Percentiles rank a stretch among this genome's conserved stretches.
These are phyloP conservation scores for Leccinum huronense DNA, from an alignment of 1,284 basidiomycete species.

Conservation along the genomic window DNA sequence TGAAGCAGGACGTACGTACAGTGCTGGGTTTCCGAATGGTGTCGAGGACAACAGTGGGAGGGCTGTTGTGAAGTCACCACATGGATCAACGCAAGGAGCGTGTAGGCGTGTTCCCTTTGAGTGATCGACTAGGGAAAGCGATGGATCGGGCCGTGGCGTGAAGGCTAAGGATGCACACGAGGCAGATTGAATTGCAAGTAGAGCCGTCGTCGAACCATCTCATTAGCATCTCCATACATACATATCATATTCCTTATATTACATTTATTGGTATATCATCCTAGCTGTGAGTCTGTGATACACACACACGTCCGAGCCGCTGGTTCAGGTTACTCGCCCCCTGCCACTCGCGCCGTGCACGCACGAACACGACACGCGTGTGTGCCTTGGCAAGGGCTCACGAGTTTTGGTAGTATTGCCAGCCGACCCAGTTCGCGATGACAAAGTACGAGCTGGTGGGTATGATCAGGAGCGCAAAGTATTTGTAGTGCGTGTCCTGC, in stretches of 20 bases:
- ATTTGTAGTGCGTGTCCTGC: slow-evolving; percentile 85
- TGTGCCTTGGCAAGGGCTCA: slow-evolving; percentile 32
- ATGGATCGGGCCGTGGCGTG: slow-evolving; percentile 21
- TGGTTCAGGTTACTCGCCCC: not conserved
- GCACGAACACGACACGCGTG: slow-evolving; percentile 9
- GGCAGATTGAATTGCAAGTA: slow-evolving; percentile 24
- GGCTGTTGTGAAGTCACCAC: slow-evolving; percentile 15
- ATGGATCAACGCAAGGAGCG: slow-evolving; percentile 28
- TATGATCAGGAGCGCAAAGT: slow-evolving; percentile 75
- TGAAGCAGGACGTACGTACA: slow-evolving; percentile 1
- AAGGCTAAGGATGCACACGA: slow-evolving; percentile 21
- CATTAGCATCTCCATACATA: not conserved
- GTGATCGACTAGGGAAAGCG: slow-evolving; percentile 23
- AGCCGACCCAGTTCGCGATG: slow-evolving; percentile 96
- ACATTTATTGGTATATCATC: not conserved
- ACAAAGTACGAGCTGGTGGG: slow-evolving; percentile 84
- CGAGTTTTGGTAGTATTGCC: slow-evolving; percentile 91
- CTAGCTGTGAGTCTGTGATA: not conserved
- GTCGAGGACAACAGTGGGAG: slow-evolving; percentile 7
- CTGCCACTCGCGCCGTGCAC: not conserved
- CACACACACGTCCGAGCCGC: not conserved
- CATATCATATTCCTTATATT: not conserved
- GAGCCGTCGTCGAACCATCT: not conserved
- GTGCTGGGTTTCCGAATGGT: slow-evolving; percentile 4
- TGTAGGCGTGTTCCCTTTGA: slow-evolving; percentile 21